These are phyloP conservation scores for Pulveroboletus ravenelii DNA, from an alignment of 768 basidiomycete species.

Conservation along the genomic window DNA sequence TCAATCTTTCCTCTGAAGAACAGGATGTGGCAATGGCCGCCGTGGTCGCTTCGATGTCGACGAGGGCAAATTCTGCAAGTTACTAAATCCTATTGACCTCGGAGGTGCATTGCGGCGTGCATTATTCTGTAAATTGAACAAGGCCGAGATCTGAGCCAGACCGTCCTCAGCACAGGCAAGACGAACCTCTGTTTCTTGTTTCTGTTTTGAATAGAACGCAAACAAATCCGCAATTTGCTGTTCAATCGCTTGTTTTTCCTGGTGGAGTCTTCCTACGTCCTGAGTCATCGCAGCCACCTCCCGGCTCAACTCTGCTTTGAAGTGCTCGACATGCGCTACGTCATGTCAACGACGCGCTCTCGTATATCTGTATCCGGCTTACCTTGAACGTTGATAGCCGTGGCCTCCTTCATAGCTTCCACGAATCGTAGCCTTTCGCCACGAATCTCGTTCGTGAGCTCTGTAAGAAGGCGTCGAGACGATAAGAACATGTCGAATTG, in stretches of 20 bases:
- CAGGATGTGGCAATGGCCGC: slow-evolving; percentile 29
- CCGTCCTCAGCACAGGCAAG: not conserved
- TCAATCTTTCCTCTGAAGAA: slow-evolving; percentile 22
- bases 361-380: slow-evolving; percentile 11
- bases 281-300: slow-evolving; percentile 73
- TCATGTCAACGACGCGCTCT: slow-evolving; percentile 2
- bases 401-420: slow-evolving; percentile 94
- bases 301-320: slow-evolving; percentile 73
- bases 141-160: not conserved
- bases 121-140: slow-evolving; percentile 16
- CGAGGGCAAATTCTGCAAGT: slow-evolving; percentile 26
- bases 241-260: slow-evolving; percentile 60
- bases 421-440: slow-evolving; percentile 84
- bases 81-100: slow-evolving; percentile 19
- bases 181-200: slow-evolving; percentile 36
- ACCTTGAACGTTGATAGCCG: slow-evolving; percentile 82
- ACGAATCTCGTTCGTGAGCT: slow-evolving; percentile 77
- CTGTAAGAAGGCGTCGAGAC: slow-evolving; percentile 33
- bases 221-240: slow-evolving; percentile 71
- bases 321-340: slow-evolving; percentile 79
- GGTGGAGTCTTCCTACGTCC: slow-evolving; percentile 64
- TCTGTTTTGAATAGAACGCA: slow-evolving; percentile 67
- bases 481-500: not conserved
- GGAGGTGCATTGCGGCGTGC: slow-evolving; percentile 21
- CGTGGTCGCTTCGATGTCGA: slow-evolving; percentile 21